Evolutionary conservation across 805 yeast genomes (phyloP), one percentile per base, ranked within the genome.

Genomic region (Yamadazyma insecticola): DNA sequence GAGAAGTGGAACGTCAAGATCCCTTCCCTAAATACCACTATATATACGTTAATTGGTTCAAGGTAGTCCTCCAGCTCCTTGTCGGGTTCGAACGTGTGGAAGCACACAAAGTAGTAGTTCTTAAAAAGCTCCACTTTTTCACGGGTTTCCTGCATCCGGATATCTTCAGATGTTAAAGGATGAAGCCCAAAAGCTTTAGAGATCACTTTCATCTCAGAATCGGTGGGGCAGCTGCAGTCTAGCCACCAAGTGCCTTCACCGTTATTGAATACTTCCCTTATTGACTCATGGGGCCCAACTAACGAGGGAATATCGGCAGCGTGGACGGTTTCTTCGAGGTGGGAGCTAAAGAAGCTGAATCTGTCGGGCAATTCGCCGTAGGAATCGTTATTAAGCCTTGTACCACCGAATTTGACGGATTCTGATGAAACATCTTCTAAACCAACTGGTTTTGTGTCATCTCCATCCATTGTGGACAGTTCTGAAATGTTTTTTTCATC

Each of bases 141-240:
- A 61, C 98, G 88, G 15, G 96, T 77, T 63, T 90, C 98, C 62
- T 89, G 95, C 76, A 87, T 84, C 35, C 96, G 69, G 43, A 90
- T 89, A 78, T 90, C 98, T 63, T 90, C 98, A 1, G 96, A 88
- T 0, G 98, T 90, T 67, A 90, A 78, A 18, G 98, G 98, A 67
- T 90, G 98, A 60, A 90, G 86, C 7, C 96, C 96, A 57, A 90
- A 90, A 0, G 97, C 92, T 48, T 89, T 89, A 7, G 96, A 81
- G 24, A 92, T 56, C 47, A 85, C 79, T 51, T 83, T 83, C 96
- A 92, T 87, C 60, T 92, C 98, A 13, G 79, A 78, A 51, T 90
- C 97, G 0, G 96, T 86, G 5, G 98, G 97, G 50, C 95, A 82
- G 24, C 78, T 67, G 53, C 97, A 88, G 55, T 92, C 97, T 26